Conservation (phyloP, 306 rosid genomes). For the Sechiopsis laciniata region DNA sequence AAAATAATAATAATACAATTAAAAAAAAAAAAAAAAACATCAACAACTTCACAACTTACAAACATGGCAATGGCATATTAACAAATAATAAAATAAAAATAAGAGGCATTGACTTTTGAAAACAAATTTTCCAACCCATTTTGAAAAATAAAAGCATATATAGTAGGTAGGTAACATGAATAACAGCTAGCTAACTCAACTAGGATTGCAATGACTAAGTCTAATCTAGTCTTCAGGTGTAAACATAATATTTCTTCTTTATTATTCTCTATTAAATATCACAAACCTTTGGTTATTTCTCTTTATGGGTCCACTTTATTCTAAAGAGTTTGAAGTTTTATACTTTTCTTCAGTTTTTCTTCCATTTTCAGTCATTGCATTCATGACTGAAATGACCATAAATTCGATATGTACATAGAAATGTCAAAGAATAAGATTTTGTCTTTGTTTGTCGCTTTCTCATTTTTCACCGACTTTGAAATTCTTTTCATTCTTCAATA, state of each 20-base stretch:
- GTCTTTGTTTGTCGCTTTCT: no score
- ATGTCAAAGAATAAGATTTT: neutral
- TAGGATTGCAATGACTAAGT: neutral
- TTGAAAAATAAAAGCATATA: neutral
- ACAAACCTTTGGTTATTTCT: neutral
- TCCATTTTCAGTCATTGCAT: neutral
- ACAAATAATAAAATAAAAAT: no score
- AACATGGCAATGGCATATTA: no score
- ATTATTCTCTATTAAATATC: neutral
- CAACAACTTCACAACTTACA: no score
- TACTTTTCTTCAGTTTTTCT: neutral
- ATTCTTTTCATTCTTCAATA: no score
- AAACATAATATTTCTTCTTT: neutral
- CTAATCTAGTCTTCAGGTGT: neutral
- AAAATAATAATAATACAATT: no score
- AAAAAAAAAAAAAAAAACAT: no score
- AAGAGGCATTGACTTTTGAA: no score
- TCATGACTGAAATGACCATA: neutral
- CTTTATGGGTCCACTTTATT: neutral
- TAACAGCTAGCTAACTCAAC: neutral
- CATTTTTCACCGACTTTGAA: no score
- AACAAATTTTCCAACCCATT: no score
- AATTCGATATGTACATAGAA: neutral
- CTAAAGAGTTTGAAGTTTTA: neutral
- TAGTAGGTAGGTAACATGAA: neutral